Evolutionary conservation across 2,329 filamentous ascomycete genomes (phyloP).

Genomic region (Penicillium hordei): DNA sequence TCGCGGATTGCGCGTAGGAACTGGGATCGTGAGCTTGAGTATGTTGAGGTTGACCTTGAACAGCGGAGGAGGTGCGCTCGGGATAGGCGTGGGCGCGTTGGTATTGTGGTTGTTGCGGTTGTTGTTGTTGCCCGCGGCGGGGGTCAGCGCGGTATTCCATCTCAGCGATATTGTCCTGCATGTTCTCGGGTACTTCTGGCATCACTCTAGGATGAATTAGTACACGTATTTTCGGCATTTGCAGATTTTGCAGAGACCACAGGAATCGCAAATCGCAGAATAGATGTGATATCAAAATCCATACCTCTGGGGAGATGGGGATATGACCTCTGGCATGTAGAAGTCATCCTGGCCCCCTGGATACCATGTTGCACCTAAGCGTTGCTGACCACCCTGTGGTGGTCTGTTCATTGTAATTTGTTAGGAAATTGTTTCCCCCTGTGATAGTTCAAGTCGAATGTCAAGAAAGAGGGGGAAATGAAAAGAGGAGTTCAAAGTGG

Average conservation of each 20-base stretch:
- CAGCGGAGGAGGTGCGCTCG: slow-evolving; percentile 38
- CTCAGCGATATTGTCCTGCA: slow-evolving; percentile 89
- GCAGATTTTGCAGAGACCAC: background rate
- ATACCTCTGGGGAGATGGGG: slow-evolving; percentile 68
- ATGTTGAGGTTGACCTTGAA: slow-evolving; percentile 30
- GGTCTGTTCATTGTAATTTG: slow-evolving; percentile 36
- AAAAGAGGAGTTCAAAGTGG: slow-evolving; percentile 1
- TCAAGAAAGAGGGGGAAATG: slow-evolving; percentile 4
- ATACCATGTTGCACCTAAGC: slow-evolving; percentile 63
- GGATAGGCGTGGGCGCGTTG: slow-evolving; percentile 33
- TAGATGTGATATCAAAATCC: slow-evolving; percentile 1
- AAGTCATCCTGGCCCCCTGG: slow-evolving; percentile 68
- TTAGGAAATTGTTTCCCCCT: background rate
- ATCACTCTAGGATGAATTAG: slow-evolving; percentile 64
- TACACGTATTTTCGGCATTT: slow-evolving; percentile 24
- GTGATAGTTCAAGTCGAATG: background rate
- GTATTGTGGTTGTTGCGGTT: slow-evolving; percentile 34
- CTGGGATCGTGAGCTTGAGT: slow-evolving; percentile 38
- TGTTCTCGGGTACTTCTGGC: slow-evolving; percentile 93
- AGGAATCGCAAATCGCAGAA: background rate
- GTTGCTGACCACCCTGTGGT: slow-evolving; percentile 42
- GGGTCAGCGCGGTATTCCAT: slow-evolving; percentile 74
- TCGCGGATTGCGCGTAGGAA: slow-evolving; percentile 54
- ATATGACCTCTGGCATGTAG: slow-evolving; percentile 68
- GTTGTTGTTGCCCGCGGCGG: slow-evolving; percentile 45